These are phyloP conservation scores for Kondoa subrosea DNA, from an alignment of 768 basidiomycete genomes.

Conservation along the genomic window DNA sequence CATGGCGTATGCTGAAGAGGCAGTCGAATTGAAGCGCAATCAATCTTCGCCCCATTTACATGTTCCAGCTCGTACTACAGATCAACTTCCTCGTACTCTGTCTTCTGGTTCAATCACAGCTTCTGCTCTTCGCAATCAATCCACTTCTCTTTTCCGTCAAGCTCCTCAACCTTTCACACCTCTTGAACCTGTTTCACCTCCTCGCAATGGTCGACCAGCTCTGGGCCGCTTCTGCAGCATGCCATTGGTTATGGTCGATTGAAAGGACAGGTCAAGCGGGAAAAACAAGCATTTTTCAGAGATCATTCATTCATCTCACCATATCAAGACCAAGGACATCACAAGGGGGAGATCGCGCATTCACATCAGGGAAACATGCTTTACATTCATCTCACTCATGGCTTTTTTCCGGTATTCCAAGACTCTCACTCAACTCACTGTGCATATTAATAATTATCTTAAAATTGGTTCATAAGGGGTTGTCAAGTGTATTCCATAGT, in stretches of 20 bases:
- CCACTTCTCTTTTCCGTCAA: neutral
- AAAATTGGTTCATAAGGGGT: no score
- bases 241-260: neutral
- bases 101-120: neutral
- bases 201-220: neutral
- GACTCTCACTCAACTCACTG: no score
- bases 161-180: neutral
- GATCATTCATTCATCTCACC: neutral
- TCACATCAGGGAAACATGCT: no score
- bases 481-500: no score
- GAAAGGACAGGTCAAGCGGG: neutral
- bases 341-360: no score
- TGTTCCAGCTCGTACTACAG: neutral
- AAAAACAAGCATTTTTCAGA: neutral
- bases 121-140: neutral
- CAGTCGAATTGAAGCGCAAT: neutral
- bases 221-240: neutral
- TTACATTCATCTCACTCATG: no score
- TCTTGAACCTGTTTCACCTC: neutral
- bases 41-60: constrained; percentile 1
- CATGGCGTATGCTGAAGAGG: neutral
- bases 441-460: no score
- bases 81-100: neutral
- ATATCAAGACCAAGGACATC: neutral
- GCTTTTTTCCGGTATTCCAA: no score